phyloP scores from a whole-genome alignment of 768 basidiomycete genomes.

The Lactarius trivialis region DNA sequence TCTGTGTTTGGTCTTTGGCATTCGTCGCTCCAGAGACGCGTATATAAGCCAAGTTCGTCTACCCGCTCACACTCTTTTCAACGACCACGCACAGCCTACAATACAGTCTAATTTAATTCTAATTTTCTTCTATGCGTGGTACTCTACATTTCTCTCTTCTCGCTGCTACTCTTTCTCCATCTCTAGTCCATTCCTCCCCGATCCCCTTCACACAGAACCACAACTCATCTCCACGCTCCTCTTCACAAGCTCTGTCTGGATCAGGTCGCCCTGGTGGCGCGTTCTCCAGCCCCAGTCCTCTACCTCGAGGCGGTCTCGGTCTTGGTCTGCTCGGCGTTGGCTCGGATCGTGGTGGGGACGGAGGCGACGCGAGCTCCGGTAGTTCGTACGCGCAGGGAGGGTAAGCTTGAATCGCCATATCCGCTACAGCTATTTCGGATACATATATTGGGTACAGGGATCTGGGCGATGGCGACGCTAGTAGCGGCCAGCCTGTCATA shows the following conservation, averaged over 20 bases:
- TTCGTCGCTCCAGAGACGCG: neutral
- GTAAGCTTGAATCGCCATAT: neutral
- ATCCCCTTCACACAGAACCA: conserved; percentile 17
- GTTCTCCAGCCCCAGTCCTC: conserved; percentile 4
- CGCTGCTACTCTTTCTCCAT: conserved; percentile 23
- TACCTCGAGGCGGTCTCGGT: conserved; percentile 15
- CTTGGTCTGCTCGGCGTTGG: conserved; percentile 19
- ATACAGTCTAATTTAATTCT: conserved; percentile 9
- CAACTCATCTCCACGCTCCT: conserved; percentile 13
- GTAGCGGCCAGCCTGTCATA: conserved; percentile 4
- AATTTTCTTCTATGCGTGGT: conserved; percentile 16
- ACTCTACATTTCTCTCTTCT: conserved; percentile 23
- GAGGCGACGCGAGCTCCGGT: conserved; percentile 23
- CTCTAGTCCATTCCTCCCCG: conserved; percentile 21
- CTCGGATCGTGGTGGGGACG: conserved; percentile 19
- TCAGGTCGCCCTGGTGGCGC: conserved; percentile 19
- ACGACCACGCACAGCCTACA: conserved; percentile 3
- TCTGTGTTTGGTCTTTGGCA: conserved; percentile 20
- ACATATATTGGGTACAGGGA: conserved; percentile 2
- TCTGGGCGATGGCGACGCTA: neutral
- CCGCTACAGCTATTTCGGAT: neutral
- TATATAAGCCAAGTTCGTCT: conserved; percentile 14
- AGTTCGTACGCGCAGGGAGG: conserved; percentile 15
- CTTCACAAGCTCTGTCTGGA: conserved; percentile 9
- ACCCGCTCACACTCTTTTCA: neutral